Evolutionary conservation across 805 yeast genomes (phyloP).

Genomic region (Candida easanensis): DNA sequence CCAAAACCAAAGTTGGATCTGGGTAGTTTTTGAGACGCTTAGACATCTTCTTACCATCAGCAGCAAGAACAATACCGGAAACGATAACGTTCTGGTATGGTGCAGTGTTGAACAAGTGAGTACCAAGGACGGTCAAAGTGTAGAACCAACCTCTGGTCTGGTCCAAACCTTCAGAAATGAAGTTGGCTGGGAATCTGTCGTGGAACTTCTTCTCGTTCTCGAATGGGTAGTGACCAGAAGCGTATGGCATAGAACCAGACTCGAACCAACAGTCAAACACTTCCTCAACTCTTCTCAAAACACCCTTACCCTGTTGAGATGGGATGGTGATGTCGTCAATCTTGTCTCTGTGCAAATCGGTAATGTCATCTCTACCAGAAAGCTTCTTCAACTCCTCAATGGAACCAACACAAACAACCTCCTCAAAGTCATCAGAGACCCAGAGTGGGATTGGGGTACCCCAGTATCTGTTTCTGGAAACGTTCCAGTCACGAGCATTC

Average conservation of each 20-base stretch:
- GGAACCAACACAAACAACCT: slow-evolving; percentile 90
- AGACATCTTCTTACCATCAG: slow-evolving; percentile 99
- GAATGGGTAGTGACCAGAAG: slow-evolving; percentile 95
- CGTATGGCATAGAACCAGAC: slow-evolving; percentile 99
- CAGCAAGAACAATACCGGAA: slow-evolving; percentile 92
- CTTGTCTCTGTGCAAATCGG: slow-evolving; percentile 90
- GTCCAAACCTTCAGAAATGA: slow-evolving; percentile 97
- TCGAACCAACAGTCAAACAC: slow-evolving; percentile 99
- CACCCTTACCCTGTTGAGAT: slow-evolving; percentile 85
- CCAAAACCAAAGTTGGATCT: slow-evolving; percentile 79
- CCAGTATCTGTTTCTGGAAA: slow-evolving; percentile 98
- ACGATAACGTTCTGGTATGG: slow-evolving; percentile 96
- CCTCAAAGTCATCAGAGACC: slow-evolving; percentile 93
- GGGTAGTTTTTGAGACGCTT: slow-evolving; percentile 98
- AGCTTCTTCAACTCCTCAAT: slow-evolving; percentile 81
- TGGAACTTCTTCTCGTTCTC: slow-evolving; percentile 72
- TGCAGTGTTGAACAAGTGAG: slow-evolving; percentile 86
- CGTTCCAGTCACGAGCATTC: slow-evolving; percentile 98
- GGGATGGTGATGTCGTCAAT: slow-evolving; percentile 94
- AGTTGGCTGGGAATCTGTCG: slow-evolving; percentile 90
- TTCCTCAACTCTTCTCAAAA: slow-evolving; percentile 86
- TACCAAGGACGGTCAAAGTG: slow-evolving; percentile 92
- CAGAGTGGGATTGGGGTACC: slow-evolving; percentile 99
- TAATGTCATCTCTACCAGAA: slow-evolving; percentile 76
- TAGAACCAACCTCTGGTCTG: slow-evolving; percentile 99